Percentiles rank a stretch among this genome's conserved stretches.
Conservation (phyloP, 1,139 yeast genomes). For the Hansenula lynferdii region DNA sequence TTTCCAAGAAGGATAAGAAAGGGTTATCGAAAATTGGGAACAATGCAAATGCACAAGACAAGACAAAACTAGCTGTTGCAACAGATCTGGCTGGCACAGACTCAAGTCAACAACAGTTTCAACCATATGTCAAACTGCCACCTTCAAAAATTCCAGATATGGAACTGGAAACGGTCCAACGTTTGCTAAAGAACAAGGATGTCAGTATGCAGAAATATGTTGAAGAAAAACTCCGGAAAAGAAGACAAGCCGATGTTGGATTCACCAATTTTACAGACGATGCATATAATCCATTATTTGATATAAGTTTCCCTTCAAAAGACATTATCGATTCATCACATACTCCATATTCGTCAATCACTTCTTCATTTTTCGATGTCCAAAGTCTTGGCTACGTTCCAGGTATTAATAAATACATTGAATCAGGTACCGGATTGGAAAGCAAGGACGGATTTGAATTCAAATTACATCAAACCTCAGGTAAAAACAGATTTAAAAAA, state of each 20-base stretch:
- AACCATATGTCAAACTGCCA: conserved; percentile 83
- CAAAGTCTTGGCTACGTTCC: conserved; percentile 50
- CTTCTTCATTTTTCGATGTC: conserved; percentile 69
- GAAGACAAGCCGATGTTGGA: conserved; percentile 62
- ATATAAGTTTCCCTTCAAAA: conserved; percentile 51
- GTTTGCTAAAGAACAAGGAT: conserved; percentile 70
- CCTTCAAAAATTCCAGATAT: conserved; percentile 91
- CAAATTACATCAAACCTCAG: conserved; percentile 22
- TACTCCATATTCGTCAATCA: conserved; percentile 77
- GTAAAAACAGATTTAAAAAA: conserved; percentile 25
- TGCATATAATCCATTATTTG: conserved; percentile 83
- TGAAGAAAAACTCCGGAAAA: conserved; percentile 69
- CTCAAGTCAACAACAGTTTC: conserved; percentile 30
- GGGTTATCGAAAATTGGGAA: conserved; percentile 19
- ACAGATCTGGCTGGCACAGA: conserved; percentile 19
- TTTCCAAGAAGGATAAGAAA: conserved; percentile 16
- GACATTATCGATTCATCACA: conserved; percentile 52
- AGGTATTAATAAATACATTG: conserved; percentile 15
- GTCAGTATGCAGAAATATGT: conserved; percentile 77
- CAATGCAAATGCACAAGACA: conserved; percentile 23
- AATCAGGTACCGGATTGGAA: conserved; percentile 13
- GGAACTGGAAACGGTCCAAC: conserved; percentile 80
- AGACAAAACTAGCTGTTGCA: conserved; percentile 8
- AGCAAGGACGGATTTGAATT: conserved; percentile 17
- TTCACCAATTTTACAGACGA: conserved; percentile 88